These are phyloP conservation scores for Leccinellum rugosiceps DNA, from an alignment of 768 basidiomycete species.

Conservation along the genomic window DNA sequence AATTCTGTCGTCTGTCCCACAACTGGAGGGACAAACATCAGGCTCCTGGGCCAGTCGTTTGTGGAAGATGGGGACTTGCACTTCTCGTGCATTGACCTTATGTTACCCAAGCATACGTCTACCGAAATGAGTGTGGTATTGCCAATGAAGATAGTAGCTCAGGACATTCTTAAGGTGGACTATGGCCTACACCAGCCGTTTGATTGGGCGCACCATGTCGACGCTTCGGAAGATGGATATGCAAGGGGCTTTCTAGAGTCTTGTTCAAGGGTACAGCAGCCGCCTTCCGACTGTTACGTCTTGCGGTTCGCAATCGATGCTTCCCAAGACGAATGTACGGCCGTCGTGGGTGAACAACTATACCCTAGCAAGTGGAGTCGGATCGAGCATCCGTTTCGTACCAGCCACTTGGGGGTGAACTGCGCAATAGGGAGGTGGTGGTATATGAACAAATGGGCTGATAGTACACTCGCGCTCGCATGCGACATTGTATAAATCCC, in stretches of 20 bases:
- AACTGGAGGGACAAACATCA: background rate
- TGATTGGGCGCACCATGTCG: background rate
- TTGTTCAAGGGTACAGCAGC: background rate
- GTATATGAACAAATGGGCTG: too few species aligned
- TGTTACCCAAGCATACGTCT: background rate
- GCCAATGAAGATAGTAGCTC: background rate
- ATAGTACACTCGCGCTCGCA: too few species aligned
- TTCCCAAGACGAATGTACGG: background rate
- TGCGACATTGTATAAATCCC: too few species aligned
- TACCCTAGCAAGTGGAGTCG: background rate
- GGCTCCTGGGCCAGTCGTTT: background rate
- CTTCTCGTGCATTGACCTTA: background rate
- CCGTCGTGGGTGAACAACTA: background rate
- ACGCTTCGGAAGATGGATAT: background rate
- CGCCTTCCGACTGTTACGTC: background rate
- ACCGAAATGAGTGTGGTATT: background rate
- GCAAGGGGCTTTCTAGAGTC: background rate
- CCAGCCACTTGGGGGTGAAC: background rate
- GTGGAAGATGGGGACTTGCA: background rate
- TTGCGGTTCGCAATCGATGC: slow-evolving; percentile 1
- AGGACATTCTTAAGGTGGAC: background rate
- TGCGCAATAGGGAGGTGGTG: background rate
- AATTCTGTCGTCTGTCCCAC: background rate
- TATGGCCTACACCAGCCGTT: background rate
- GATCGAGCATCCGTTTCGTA: background rate